Base-by-base conservation (phyloP, 2,329 filamentous ascomycete genomes). In the Hypoxylon sp. region DNA sequence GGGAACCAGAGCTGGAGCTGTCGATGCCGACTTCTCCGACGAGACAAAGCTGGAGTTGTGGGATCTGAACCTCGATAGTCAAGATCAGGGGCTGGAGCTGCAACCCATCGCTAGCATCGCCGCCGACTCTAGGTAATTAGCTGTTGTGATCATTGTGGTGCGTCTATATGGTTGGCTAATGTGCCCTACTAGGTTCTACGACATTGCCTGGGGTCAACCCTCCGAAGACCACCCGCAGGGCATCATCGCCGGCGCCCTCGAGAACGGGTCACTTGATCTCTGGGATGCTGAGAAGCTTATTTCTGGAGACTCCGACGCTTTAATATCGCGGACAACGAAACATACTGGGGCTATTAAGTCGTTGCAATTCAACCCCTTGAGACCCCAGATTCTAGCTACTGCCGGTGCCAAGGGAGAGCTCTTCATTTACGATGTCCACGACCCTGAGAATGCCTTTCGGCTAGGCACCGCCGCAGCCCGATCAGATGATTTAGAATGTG, bases 1-100 rank as follows among this genome's bases (percentile, higher is more conserved):
- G 30, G 96, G 96, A 76, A 99, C 96, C 51, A 91, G 95, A 75
- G 95, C 96, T 69, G 96, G 96, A 71, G 96, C 96, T 76, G 94
- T 99, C 46, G 94, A 97, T 82, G 95, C 93, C 75, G 95, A 98
- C 81, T 99, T 99, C 83, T 98, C 96, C 30, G 96, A 96, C 81
- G 95, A 98, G 81, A 98, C 94, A 72, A 95, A 95, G 83, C 85
- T 99, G 64, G 96, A 99, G 85, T 86, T 99, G 68, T 99, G 96
- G 96, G 94, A 98, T 82, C 86, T 99, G 73, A 91, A 89, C 78
- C 86, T 98, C 73, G 93, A 97, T 80, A 90, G 90, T 80, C 83
- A 89, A 70, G 87, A 92, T 68, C 90, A 92, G 77, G 90, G 90
- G 61, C 85, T 93, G 60, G 96, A 98, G 84, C 89, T 98, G 63